Percentiles rank a stretch among this genome's conserved stretches.
These are phyloP conservation scores for Papiliotrema terrestris DNA, from an alignment of 1,284 basidiomycete species.

Conservation along the genomic window DNA sequence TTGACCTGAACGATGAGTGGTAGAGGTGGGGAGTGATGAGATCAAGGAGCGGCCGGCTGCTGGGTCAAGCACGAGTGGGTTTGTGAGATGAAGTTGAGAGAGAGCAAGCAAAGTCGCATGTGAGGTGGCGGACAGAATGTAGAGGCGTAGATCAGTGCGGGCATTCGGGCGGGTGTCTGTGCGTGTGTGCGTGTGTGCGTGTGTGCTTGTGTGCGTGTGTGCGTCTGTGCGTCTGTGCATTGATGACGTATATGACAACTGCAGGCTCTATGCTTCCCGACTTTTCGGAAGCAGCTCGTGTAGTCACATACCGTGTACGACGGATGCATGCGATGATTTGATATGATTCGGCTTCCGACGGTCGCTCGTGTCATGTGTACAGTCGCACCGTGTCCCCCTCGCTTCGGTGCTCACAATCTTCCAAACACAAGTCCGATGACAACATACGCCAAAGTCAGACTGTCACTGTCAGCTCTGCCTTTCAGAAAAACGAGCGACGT, in stretches of 20 bases:
- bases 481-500: slow-evolving; percentile 47
- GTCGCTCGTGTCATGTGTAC: background rate
- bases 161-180: too few species aligned
- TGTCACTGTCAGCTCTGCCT: slow-evolving; percentile 1
- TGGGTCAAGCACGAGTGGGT: too few species aligned
- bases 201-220: too few species aligned
- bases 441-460: slow-evolving; percentile 66
- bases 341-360: background rate
- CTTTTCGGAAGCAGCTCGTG: background rate
- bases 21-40: too few species aligned
- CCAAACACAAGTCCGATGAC: slow-evolving; percentile 61
- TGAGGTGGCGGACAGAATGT: too few species aligned
- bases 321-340: background rate
- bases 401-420: slow-evolving; percentile 24
- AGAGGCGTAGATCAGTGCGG: too few species aligned
- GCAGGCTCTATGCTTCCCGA: background rate
- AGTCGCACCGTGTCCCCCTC: background rate
- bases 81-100: too few species aligned
- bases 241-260: background rate
- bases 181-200: too few species aligned
- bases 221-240: background rate
- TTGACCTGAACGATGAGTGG: too few species aligned
- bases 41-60: too few species aligned
- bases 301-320: background rate
- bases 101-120: too few species aligned